phyloP scores from a whole-genome alignment of 2,329 filamentous ascomycete species.

The Fusarium odoratissimum region DNA sequence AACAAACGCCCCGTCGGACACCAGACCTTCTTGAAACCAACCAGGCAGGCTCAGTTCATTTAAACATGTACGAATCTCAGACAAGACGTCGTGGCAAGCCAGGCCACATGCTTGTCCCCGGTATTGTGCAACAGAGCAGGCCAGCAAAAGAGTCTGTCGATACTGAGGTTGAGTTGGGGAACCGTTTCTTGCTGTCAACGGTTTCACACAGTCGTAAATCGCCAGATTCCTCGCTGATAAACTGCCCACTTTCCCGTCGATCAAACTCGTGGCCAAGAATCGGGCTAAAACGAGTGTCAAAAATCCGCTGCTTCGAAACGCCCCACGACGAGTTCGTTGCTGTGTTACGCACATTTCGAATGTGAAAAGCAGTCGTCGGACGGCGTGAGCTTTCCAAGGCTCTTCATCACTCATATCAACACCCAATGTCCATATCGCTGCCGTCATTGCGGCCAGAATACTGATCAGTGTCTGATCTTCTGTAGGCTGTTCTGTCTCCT shows the following conservation, averaged over 20 bases:
- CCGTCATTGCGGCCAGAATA: conserved; percentile 47
- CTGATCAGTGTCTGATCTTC: conserved; percentile 46
- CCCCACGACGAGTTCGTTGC: conserved; percentile 19
- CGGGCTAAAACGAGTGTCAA: conserved; percentile 45
- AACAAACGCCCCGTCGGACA: conserved; percentile 61
- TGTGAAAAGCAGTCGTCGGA: conserved; percentile 43
- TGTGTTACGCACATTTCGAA: conserved; percentile 43
- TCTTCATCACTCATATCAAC: conserved; percentile 1
- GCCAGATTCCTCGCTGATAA: conserved; percentile 29
- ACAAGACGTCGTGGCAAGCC: conserved; percentile 52
- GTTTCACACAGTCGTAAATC: conserved; percentile 37
- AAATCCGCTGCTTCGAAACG: conserved; percentile 27
- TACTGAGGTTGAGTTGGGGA: conserved; percentile 37
- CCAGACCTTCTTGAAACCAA: conserved; percentile 53
- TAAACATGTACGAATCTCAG: conserved; percentile 56
- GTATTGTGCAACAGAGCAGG: conserved; percentile 60
- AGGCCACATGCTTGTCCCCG: conserved; percentile 57
- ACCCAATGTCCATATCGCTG: conserved; percentile 40
- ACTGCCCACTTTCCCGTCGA: conserved; percentile 21
- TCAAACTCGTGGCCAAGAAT: conserved; percentile 43
- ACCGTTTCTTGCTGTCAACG: conserved; percentile 31
- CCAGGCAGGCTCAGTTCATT: conserved; percentile 49
- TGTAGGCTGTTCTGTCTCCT: conserved; percentile 1
- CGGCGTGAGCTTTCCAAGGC: conserved; percentile 22
- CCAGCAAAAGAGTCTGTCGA: conserved; percentile 51